phyloP scores from a whole-genome alignment of 2,329 filamentous ascomycete genomes.

The Aspergillus neoniger region DNA sequence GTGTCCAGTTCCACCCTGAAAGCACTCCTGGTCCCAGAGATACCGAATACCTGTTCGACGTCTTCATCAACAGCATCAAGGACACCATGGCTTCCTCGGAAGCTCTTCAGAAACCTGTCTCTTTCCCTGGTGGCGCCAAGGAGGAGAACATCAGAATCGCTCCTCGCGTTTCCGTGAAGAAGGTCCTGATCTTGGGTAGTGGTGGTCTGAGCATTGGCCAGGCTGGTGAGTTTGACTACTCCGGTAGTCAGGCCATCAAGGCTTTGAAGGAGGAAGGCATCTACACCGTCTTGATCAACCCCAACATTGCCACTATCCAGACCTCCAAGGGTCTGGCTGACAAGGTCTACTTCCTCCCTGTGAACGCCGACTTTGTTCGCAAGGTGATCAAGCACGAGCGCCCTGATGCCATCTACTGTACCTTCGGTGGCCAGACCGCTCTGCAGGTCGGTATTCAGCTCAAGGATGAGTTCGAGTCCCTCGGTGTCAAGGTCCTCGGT shows the following conservation, averaged over 20 bases:
- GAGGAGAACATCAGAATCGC: slow-evolving; percentile 76
- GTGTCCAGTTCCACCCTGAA: slow-evolving; percentile 99
- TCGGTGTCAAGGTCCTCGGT: slow-evolving; percentile 91
- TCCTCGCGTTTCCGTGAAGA: slow-evolving; percentile 83
- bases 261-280: slow-evolving; percentile 97
- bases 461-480: slow-evolving; percentile 90
- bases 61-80: slow-evolving; percentile 85
- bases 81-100: slow-evolving; percentile 68
- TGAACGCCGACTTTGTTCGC: slow-evolving; percentile 94
- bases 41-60: slow-evolving; percentile 95
- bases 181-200: slow-evolving; percentile 89
- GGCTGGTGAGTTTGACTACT: slow-evolving; percentile 98
- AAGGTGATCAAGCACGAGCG: slow-evolving; percentile 95
- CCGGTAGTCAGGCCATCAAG: slow-evolving; percentile 97
- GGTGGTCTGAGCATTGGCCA: slow-evolving; percentile 97
- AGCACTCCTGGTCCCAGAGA: slow-evolving; percentile 93
- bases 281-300: slow-evolving; percentile 97
- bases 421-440: slow-evolving; percentile 96
- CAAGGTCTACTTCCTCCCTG: slow-evolving; percentile 97
- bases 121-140: slow-evolving; percentile 81
- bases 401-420: slow-evolving; percentile 95
- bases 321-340: slow-evolving; percentile 97
- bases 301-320: slow-evolving; percentile 98
- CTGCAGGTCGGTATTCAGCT: slow-evolving; percentile 96
- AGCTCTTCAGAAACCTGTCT: slow-evolving; percentile 71